Evolutionary conservation across 2,329 filamentous ascomycete genomes (phyloP), one percentile per base, ranked within the genome.

Genomic region (Teratosphaeriaceae sp.): DNA sequence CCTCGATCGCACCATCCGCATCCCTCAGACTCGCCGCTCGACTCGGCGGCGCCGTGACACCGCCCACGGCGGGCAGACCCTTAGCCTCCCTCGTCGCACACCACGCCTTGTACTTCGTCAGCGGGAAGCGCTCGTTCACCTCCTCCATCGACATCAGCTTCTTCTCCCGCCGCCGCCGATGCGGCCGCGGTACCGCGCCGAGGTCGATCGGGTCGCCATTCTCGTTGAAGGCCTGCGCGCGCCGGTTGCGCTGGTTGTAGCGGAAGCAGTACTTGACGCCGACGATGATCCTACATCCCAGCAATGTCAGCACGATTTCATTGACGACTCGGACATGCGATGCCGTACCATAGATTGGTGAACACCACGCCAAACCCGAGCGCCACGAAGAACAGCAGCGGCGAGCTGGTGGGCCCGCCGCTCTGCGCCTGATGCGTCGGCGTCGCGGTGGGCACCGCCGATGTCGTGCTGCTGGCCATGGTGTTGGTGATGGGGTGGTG

Each of bases 131-230:
- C 54, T 94, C 88, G 62, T 98, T 97, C 50, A 98, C 92, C 67
- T 98, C 92, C 49, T 98, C 92, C 82, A 97, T 96, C 2, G 85
- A 86, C 92, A 98, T 97, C 54, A 98, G 68, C 65, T 96, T 98
- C 80, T 98, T 98, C 67, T 98, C 92, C 46, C 89, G 80, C 52
- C 90, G 79, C 40, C 57, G 45, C 44, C 92, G 80, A 63, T 92
- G 89, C 39, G 88, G 84, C 47, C 88, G 72, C 45, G 88, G 86
- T 77, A 97, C 88, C 44, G 83, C 78, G 45, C 89, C 79, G 51
- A 98, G 72, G 49, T 88, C 88, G 59, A 98, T 94, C 13, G 85
- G 86, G 50, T 96, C 89, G 48, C 68, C 68, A 62, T 85, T 85
- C 53, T 89, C 85, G 56, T 88, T 85, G 52, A 85, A 71, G 68